Conservation (phyloP, 768 basidiomycete genomes). For the Hypholoma sublateritium region DNA sequence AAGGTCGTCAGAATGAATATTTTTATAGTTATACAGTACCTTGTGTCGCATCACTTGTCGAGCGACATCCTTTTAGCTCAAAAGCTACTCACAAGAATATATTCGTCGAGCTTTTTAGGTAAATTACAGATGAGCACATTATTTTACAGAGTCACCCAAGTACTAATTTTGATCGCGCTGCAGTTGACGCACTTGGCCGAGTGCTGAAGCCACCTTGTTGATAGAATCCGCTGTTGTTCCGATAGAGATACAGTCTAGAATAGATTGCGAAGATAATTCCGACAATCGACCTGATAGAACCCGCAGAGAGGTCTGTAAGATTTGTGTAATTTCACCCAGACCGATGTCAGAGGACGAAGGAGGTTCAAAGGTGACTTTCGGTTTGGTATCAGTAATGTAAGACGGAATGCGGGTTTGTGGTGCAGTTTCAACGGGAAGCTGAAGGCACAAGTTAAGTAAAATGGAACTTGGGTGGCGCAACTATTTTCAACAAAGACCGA, state of each 20-base stretch:
- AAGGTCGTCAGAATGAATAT: background rate
- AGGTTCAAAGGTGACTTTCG: background rate
- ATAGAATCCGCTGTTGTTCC: slow-evolving; percentile 69
- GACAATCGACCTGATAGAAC: slow-evolving; percentile 51
- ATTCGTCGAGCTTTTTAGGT: background rate
- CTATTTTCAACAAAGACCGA: background rate
- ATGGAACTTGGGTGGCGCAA: background rate
- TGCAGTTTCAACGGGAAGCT: background rate
- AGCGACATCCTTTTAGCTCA: too few species aligned
- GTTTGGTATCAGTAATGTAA: background rate
- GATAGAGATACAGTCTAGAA: slow-evolving; percentile 50
- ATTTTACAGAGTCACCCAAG: background rate
- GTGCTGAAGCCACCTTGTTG: slow-evolving; percentile 59
- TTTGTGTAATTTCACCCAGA: slow-evolving; percentile 16
- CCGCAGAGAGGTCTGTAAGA: slow-evolving; percentile 54
- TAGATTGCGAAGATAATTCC: slow-evolving; percentile 35
- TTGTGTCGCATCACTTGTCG: too few species aligned
- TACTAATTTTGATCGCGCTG: slow-evolving; percentile 43
- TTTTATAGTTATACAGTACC: too few species aligned
- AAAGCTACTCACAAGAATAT: too few species aligned
- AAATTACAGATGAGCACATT: background rate
- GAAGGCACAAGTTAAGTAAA: background rate
- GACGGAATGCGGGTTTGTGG: background rate
- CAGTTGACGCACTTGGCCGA: slow-evolving; percentile 58
- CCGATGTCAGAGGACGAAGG: background rate